phyloP scores from a whole-genome alignment of 805 yeast genomes.

The Kodamaea neixiangensis region DNA sequence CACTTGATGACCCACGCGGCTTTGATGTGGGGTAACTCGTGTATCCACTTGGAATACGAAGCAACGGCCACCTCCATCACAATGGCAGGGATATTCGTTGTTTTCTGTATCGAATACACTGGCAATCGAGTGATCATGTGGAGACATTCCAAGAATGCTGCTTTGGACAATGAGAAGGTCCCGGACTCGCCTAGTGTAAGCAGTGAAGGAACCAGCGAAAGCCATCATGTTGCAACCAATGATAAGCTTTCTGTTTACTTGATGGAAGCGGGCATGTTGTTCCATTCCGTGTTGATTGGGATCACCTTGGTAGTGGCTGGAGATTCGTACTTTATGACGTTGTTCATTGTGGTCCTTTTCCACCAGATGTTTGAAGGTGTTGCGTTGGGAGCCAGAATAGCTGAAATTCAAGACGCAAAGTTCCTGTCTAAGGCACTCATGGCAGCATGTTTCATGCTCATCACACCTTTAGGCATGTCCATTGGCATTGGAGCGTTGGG shows the following conservation, averaged over 20 bases:
- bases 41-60: constrained; percentile 27
- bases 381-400: constrained; percentile 31
- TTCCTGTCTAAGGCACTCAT: constrained; percentile 17
- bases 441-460: constrained; percentile 23
- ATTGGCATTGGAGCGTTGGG: constrained; percentile 31
- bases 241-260: constrained; percentile 17
- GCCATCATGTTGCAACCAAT: constrained; percentile 2
- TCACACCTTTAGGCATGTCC: constrained; percentile 35
- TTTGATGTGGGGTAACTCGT: constrained; percentile 28
- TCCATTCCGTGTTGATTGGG: constrained; percentile 34
- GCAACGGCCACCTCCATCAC: constrained; percentile 28
- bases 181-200: neutral
- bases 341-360: constrained; percentile 32
- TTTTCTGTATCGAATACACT: constrained; percentile 24
- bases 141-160: neutral
- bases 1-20: constrained; percentile 30
- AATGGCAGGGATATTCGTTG: constrained; percentile 30
- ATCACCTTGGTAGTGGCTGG: constrained; percentile 32
- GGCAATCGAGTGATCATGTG: constrained; percentile 1
- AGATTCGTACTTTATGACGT: constrained; percentile 28
- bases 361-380: constrained; percentile 36
- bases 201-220: neutral
- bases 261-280: constrained; percentile 31
- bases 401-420: constrained; percentile 13
- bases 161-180: neutral